Base-by-base conservation (phyloP, 331 rosid species). In the Phaseolus coccineus region DNA sequence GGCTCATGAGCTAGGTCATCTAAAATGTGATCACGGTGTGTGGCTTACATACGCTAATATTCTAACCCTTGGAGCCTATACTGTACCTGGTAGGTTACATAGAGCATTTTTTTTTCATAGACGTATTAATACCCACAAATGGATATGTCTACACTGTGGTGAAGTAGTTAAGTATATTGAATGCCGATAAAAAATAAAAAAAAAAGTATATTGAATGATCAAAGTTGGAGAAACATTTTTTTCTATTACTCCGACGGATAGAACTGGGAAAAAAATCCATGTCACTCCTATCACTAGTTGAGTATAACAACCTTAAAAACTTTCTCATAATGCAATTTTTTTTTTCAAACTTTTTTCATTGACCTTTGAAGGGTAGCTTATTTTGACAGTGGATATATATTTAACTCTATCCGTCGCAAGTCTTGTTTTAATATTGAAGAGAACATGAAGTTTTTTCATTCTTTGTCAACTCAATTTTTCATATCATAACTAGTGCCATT, bases 1-100 rank as follows among this genome's bases (percentile, higher is more conserved):
- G 90, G 99, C 99, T 88, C 99, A 96, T 73, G 99, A 96, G 82
- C 83, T 96, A 89, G 99, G 98, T 56, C 98, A 96, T 85, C 83
- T 96, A 84, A 96, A 96, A 89, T 96, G 99, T 57, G 97, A 93
- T 84, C 99, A 93, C 85, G 99, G 99, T 59, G 89, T 96, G 78
- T 96, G 99, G 98, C 97, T 96, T 68, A 95, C 99, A 19, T 89
- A 93, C 78, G 97, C 97, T 2, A 96, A 93, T 91, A 96, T 96
- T 84, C 91, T 96, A 74, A 91, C 99, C 69, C 85, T 96, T 67
- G 99, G 99, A 84, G 99, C 97, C 73, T 88, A 96, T 84, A 70
- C 81, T 35, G 79, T 96, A 61, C 99, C 98, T 68, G 99, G 98
- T 92, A 87, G 69, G 93, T 77, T 75, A 67, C 39, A 73, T 53